Percentiles rank a stretch among this genome's conserved stretches.
phyloP scores from a whole-genome alignment of 305 asterid species.

The Solanum hybrid region DNA sequence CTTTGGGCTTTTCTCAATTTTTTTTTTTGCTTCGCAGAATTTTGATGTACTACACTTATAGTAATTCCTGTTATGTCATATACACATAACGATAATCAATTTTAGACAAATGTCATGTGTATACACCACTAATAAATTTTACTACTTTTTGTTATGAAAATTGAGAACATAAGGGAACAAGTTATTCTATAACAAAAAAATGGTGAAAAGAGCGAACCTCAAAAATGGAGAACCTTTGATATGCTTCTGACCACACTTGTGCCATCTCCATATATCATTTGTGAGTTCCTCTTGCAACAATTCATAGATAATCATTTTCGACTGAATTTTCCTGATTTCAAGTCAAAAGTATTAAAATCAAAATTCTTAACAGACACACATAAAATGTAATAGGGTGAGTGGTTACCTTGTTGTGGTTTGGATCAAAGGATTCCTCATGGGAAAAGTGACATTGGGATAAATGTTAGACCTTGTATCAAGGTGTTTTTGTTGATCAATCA shows the following conservation, averaged over 20 bases:
- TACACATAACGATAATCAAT: background rate
- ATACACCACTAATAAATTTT: background rate
- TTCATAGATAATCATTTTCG: conserved; percentile 25
- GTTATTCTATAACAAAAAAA: background rate
- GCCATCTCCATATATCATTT: conserved; percentile 72
- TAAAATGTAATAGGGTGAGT: background rate
- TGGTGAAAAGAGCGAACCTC: background rate
- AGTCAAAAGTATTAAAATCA: background rate
- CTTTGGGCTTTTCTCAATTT: conserved; percentile 54
- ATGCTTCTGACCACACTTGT: conserved; percentile 75
- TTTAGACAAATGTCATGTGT: background rate
- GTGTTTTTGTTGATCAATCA: conserved; percentile 17
- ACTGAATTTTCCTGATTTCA: conserved; percentile 31
- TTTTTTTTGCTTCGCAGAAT: conserved; percentile 11
- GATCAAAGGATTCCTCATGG: conserved; percentile 24
- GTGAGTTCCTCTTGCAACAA: conserved; percentile 61
- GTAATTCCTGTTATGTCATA: conserved; percentile 43
- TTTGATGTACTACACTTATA: conserved; percentile 74
- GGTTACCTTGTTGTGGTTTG: conserved; percentile 41
- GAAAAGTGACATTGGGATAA: conserved; percentile 21
- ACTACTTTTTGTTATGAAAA: background rate
- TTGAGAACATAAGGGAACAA: background rate
- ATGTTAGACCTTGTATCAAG: background rate
- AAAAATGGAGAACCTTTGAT: conserved; percentile 59
- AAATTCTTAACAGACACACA: background rate